These are phyloP conservation scores for Geranomyces michiganensis DNA, from an alignment of 192 early-diverging fungal genomes.

Conservation along the genomic window DNA sequence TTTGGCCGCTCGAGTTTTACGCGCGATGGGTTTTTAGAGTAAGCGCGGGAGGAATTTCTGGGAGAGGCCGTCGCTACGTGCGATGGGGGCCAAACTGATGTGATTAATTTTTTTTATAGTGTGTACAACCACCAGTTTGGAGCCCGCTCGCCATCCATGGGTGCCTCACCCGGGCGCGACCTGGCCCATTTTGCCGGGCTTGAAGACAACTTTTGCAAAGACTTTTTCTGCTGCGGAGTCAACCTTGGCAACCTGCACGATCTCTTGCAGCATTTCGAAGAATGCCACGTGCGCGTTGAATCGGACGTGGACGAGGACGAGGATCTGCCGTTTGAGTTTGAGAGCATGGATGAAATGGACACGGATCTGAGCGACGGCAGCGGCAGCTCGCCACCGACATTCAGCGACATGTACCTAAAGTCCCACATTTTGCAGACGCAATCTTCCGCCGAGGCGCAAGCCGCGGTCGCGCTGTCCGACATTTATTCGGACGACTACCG, in stretches of 20 bases:
- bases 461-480: constrained; percentile 40
- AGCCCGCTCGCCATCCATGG: constrained; percentile 39
- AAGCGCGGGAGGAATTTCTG: not conserved
- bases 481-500: constrained; percentile 41
- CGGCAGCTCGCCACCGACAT: constrained; percentile 25
- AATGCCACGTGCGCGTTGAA: constrained; percentile 87
- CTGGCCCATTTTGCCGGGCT: constrained; percentile 60
- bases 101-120: constrained; percentile 10
- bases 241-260: constrained; percentile 89
- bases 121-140: constrained; percentile 40
- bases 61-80: not conserved
- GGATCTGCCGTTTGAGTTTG: constrained; percentile 53
- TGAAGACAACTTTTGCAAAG: constrained; percentile 90
- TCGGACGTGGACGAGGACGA: constrained; percentile 79
- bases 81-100: not conserved
- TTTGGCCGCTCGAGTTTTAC: constrained; percentile 25
- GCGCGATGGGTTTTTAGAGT: constrained; percentile 25
- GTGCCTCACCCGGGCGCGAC: constrained; percentile 46
- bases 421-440: constrained; percentile 23
- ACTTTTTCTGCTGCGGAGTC: constrained; percentile 94
- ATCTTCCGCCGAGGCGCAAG: constrained; percentile 4
- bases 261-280: constrained; percentile 95
- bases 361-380: constrained; percentile 40
- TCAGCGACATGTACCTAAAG: constrained; percentile 39
- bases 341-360: constrained; percentile 53